Base-by-base conservation (phyloP, 1,284 basidiomycete species). In the Naganishia sp. region DNA sequence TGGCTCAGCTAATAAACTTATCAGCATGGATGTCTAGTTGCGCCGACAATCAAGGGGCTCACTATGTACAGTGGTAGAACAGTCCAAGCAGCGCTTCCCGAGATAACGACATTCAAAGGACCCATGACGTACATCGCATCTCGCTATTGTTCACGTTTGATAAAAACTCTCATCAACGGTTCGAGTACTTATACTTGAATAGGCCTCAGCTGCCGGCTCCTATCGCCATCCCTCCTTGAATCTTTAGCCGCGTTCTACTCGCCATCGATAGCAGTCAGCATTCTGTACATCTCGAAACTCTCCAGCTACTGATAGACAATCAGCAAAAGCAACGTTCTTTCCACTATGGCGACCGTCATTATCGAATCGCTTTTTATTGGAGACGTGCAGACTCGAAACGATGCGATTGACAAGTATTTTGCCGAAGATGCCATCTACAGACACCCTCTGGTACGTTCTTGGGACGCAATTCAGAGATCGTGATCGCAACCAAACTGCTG, bases 341-440 rank as follows among this genome's bases (percentile, higher is more conserved):
- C 11, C 35, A 51, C 18, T 23, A 61, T 61, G 58, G 45, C 58
- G 13, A 25, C 32, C 41, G 49, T 61, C 35, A 61, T 61, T 21
- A 31, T 51, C 58, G 58, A 61, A 11, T 32, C 58, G 41, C 39
- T 61, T 2, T 61, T 61, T 25, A 21, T 25, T 11, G 58, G 58
- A 2, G 47, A 61, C n/a, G 42, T 17, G 25, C 32, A 51, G 32
- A 51, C 47, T 35, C 45, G 58, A 13, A 61, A 61, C 10, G 58
- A 39, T 18, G 58, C 58, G 18, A 61, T 61, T 42, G 58, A 61
- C 58, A 61, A 61, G 47, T 61, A 61, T n/a, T 61, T 61, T 61
- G 58, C 58, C 6, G 58, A 61, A 17, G 58, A 61, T 61, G 58
- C 58, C 32, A 35, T 61, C 13, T 61, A 61, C 47, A 13, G 47